A percentile compares a stretch with the other conserved stretches of the same genome.
These are phyloP conservation scores for Syzygium malaccense DNA, from an alignment of 441 rosid species.

Conservation along the genomic window DNA sequence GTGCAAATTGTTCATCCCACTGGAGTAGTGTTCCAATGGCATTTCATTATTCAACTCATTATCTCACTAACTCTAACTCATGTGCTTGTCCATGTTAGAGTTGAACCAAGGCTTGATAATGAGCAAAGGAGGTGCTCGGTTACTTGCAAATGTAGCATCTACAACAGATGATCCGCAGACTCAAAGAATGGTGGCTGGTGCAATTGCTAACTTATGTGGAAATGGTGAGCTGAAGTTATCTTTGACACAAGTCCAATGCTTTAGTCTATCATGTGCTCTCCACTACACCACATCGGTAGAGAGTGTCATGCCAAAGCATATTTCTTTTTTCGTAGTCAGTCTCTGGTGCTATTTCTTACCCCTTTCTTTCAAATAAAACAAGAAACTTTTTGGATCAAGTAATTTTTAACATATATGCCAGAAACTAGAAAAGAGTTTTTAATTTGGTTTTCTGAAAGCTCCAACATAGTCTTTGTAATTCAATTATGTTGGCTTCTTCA, in stretches of 20 bases:
- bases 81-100: constrained; percentile 29
- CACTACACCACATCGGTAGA: neutral
- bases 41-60: neutral
- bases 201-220: constrained; percentile 85
- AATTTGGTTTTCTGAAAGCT: neutral
- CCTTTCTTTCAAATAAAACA: neutral
- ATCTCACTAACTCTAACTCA: neutral
- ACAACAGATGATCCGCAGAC: constrained; percentile 81
- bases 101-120: constrained; percentile 77
- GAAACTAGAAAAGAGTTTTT: neutral
- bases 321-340: neutral
- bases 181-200: constrained; percentile 95
- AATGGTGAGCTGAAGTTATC: constrained; percentile 49
- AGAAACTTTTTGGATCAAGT: neutral
- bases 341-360: neutral
- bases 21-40: neutral
- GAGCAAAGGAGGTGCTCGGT: constrained; percentile 82
- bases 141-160: constrained; percentile 62
- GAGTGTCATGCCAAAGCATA: neutral
- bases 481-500: neutral
- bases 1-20: neutral
- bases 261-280: neutral
- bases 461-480: neutral
- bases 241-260: neutral
- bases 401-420: neutral